phyloP scores from a whole-genome alignment of 1,284 basidiomycete genomes.

The Trichosporon sp. region DNA sequence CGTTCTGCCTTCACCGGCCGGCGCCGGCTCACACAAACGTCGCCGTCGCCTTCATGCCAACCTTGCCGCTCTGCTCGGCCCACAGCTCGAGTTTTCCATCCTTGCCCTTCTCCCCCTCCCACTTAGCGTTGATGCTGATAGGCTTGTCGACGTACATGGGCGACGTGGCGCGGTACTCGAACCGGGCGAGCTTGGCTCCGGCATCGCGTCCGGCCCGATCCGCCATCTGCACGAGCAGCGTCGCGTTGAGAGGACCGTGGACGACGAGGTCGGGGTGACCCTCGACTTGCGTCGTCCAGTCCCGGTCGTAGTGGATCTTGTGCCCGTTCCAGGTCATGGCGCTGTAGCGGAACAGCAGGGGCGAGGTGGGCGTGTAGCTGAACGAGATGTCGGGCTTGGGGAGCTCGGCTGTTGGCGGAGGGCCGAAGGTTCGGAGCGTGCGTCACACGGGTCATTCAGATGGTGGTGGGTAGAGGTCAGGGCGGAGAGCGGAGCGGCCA shows the following conservation, averaged over 20 bases:
- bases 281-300: constrained; percentile 68
- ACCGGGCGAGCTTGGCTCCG: constrained; percentile 58
- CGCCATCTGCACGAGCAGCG: constrained; percentile 71
- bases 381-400: constrained; percentile 62
- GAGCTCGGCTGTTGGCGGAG: constrained; percentile 23
- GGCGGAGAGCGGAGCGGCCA: neutral
- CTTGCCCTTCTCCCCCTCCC: constrained; percentile 51
- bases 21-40: constrained; percentile 9
- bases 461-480: too few relatives aligned
- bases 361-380: constrained; percentile 67
- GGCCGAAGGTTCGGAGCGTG: too few relatives aligned
- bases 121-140: constrained; percentile 63
- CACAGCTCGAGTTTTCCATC: constrained; percentile 58
- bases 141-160: constrained; percentile 69
- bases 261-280: constrained; percentile 78
- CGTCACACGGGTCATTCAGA: neutral
- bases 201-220: constrained; percentile 35
- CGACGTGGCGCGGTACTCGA: constrained; percentile 74
- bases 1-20: too few relatives aligned
- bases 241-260: constrained; percentile 76
- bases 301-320: constrained; percentile 54
- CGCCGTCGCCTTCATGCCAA: constrained; percentile 68
- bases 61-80: constrained; percentile 64
- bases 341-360: constrained; percentile 79
- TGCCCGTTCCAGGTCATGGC: constrained; percentile 67